Evolutionary conservation across 2,329 filamentous ascomycete species (phyloP).

Genomic region (Chaetothyriales sp.): DNA sequence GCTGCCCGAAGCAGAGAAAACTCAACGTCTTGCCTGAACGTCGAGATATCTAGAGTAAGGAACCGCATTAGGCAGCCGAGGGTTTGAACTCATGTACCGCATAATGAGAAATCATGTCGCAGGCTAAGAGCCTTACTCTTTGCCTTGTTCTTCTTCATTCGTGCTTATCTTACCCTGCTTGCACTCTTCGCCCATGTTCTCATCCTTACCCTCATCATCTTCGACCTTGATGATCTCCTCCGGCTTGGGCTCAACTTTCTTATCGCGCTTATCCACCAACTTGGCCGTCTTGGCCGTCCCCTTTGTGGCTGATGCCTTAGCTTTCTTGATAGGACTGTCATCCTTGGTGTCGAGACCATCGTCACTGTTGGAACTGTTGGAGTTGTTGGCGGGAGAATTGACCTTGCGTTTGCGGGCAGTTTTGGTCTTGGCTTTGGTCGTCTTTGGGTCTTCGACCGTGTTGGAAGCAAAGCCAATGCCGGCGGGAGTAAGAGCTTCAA

Average conservation of each 20-base stretch:
- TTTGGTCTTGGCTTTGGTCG: conserved; percentile 2
- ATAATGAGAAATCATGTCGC: too few species aligned
- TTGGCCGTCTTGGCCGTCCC: neutral
- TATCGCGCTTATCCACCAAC: neutral
- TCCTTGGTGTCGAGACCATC: neutral
- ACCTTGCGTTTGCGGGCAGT: conserved; percentile 11
- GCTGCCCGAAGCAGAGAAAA: too few species aligned
- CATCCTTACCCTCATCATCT: neutral
- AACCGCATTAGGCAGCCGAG: too few species aligned
- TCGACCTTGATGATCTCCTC: neutral
- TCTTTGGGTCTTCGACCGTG: neutral
- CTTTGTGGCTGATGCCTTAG: conserved; percentile 1
- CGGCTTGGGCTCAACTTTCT: neutral
- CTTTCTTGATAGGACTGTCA: neutral
- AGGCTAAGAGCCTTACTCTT: too few species aligned
- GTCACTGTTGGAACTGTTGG: conserved; percentile 4
- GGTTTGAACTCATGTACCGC: too few species aligned
- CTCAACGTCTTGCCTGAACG: too few species aligned
- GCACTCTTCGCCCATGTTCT: neutral
- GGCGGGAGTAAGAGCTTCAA: conserved; percentile 8
- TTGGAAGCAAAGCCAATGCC: conserved; percentile 1
- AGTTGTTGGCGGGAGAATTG: conserved; percentile 1
- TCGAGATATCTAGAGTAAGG: too few species aligned
- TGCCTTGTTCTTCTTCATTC: too few species aligned
- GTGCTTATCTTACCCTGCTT: too few species aligned